Evolutionary conservation across 306 rosid species (phyloP).

Genomic region (Inga oerstediana): DNA sequence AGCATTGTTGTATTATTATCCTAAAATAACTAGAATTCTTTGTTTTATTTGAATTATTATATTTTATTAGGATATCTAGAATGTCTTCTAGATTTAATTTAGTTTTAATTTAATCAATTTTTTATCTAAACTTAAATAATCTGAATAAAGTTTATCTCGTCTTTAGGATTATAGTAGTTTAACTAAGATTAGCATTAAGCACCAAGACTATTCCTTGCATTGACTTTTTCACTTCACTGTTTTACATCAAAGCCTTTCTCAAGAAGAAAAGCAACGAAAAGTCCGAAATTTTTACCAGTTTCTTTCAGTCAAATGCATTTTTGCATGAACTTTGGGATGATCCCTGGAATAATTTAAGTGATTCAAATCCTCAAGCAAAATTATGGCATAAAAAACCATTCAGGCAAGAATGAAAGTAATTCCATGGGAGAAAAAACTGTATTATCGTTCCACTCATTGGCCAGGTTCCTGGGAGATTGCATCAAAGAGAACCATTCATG

Average conservation of each 20-base stretch:
- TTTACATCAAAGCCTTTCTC: neutral
- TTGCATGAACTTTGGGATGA: neutral
- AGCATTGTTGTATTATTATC: neutral
- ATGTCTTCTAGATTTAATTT: neutral
- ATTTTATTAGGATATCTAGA: neutral
- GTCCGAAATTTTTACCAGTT: neutral
- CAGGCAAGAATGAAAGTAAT: neutral
- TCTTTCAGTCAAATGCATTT: conserved; percentile 19
- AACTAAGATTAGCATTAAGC: neutral
- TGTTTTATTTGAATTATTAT: neutral
- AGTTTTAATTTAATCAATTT: neutral
- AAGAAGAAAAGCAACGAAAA: neutral
- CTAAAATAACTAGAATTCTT: neutral
- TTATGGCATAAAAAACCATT: conserved; percentile 5
- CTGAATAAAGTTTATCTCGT: neutral
- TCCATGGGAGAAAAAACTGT: neutral
- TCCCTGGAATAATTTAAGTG: neutral
- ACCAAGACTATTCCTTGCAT: neutral
- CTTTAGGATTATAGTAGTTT: neutral
- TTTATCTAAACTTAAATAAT: neutral
- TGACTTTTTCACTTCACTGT: neutral
- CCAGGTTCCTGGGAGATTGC: neutral
- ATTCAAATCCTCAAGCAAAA: neutral
- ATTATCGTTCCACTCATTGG: neutral
- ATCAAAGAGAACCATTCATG: neutral